Base-by-base conservation (phyloP, 371 early-diverging fungal genomes). In the Mucor velutinosus region DNA sequence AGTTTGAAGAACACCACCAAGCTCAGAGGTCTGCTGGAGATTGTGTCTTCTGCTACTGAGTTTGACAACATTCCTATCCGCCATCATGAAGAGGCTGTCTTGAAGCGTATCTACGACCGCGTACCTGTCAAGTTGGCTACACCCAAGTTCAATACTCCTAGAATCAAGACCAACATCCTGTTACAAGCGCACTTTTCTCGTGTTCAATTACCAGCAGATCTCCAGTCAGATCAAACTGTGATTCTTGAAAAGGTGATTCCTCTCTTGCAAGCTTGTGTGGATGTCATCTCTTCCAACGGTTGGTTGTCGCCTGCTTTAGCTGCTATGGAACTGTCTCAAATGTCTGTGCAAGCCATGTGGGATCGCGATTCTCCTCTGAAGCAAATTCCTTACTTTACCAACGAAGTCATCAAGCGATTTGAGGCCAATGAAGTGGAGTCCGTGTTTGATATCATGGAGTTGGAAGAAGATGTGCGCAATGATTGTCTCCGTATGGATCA, bases 311-410 rank as follows among this genome's bases (percentile, higher is more conserved):
- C 97, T 6, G 96, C 96, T 14, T 73, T 98, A 62, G 88, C 94
- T 1, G 86, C 95, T 5, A 97, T 98, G 98, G 98, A 99, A 74
- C 71, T 98, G 75, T 90, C 93, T 25, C 99, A 99, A 80, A 97
- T 97, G 98, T 79, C 82, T 58, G 96, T 97, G 11, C 98, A 98
- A 84, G 97, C 98, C n/a, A 84, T 95, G 69, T 97, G 98, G 98
- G 93, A 96, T 75, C 86, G 88, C 17, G 96, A 96, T 69, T 93
- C 96, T 39, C 92, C 93, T 33, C 82, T 98, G 66, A 90, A 92
- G 60, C 99, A 99, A 80, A 75, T 99, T 12, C 99, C 99, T 43
- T 92, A 92, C 77, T 84, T 99, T 75, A 87, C 85, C 5, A 63
- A 63, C 30, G 89, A 88, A 0, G 73, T 89, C 17, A 89, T 97